Evolutionary conservation across 148 eudicot genomes (phyloP), one percentile per base, ranked within the genome.

Genomic region (Nepenthes mirabilis): DNA sequence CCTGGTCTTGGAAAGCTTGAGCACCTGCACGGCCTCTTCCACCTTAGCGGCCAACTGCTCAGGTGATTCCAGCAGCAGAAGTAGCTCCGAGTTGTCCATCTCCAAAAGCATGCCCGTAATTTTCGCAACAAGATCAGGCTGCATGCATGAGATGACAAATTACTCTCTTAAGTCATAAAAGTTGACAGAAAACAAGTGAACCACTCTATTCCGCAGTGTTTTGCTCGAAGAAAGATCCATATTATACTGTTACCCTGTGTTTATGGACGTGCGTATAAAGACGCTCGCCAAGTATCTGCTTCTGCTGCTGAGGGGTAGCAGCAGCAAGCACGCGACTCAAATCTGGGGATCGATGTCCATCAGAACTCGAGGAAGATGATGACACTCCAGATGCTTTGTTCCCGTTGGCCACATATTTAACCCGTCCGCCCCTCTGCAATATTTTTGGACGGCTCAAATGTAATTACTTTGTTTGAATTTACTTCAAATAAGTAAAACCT

Each of bases 41-140:
- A 88, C 91, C 72, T 77, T 85, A 0, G 76, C 61, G 3, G 72
- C 70, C 68, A 88, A 66, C 2, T 83, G 62, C 54, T 85, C 88
- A 0, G 88, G 75, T 58, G 96, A 84, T 55, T 88, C 86, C 70
- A 88, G 73, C 14, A 88, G 51, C 34, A 80, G 55, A 51, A 88
- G 80, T 35, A 88, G 58, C 63, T 85, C 91, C 0, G 83, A 13
- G 58, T 84, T 88, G 75, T 88, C 96, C 96, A 88, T 85, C 76
- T 88, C 96, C 70, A 88, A 67, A 51, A 88, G 74, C 96, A 85
- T 88, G n/a, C 96, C 96, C 0, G 96, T 88, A 9, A 23, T 75
- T 75, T 88, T 88, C 45, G 74, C 80, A 23, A 77, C 96, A 40
- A 80, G 80, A 61, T 88, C 86, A 55, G 96, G 88, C 91, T 88